Evolutionary conservation across 768 basidiomycete genomes (phyloP), one percentile per base, ranked within the genome.

Genomic region (Kwoniella bestiolae): DNA sequence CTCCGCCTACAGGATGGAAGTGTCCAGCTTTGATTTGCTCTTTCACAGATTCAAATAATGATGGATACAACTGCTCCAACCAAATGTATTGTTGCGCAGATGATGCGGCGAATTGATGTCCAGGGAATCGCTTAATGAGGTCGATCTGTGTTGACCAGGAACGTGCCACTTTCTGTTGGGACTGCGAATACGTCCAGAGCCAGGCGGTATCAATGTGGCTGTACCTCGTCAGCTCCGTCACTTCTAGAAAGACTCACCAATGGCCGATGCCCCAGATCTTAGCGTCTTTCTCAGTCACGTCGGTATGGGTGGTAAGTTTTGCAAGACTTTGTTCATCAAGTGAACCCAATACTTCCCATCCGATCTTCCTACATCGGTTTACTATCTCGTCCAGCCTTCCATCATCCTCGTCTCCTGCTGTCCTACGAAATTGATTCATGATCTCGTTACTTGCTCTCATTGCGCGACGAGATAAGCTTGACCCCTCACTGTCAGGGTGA

Each of bases 61-160:
- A 82, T 1, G 92, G 93, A 71, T 95, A 94, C 32, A 90, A 84
- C 29, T 60, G 80, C 77, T 97, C 93, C 18, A 97, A 86, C 95
- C 94, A 97, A 76, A 92, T 91, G 83, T 87, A 97, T 79, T 97
- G 94, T 57, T 82, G 81, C 0, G 81, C 82, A 26, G 79, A 78
- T 5, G 75, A 77, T 2, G 81, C 81, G 0, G 88, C 86, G 79
- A 98, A 98, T 18, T 90, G 86, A 76, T 96, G 92, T 76, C 96
- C 94, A 0, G 93, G 92, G 79, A 93, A 97, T 18, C 93, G 88
- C 23, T 92, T 89, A 90, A 97, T 95, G 50, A 97, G 86, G 78
- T 96, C 92, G 16, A 94, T 63, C 78, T 96, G 94, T 1, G 94
- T 94, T 0, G 91, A 89, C 94, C 94, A 97, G 0, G 91, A 93